Evolutionary conservation across 163 green algal species (phyloP).

Genomic region (Smithsoniella earleae): DNA sequence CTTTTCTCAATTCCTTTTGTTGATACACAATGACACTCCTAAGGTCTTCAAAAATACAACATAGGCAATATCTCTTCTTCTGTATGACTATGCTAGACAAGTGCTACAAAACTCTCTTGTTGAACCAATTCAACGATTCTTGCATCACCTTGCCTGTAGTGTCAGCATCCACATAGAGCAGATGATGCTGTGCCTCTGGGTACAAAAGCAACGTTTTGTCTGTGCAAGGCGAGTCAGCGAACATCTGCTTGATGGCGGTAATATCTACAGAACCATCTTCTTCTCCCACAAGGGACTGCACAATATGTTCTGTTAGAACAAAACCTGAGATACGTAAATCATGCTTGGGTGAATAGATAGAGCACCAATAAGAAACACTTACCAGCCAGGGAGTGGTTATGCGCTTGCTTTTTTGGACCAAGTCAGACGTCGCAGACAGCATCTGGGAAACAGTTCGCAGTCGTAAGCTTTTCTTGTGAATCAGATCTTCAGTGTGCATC

Average conservation of each 20-base stretch:
- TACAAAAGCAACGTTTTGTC: conserved; percentile 25
- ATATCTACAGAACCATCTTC: neutral
- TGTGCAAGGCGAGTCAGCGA: neutral
- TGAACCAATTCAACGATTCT: neutral
- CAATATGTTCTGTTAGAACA: neutral
- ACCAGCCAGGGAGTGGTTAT: neutral
- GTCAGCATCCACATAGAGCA: neutral
- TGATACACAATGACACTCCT: no score
- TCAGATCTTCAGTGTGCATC: no score
- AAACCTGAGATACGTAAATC: neutral
- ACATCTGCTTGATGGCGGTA: neutral
- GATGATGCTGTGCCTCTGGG: neutral
- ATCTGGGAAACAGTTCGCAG: no score
- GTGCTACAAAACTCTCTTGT: no score
- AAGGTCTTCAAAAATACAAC: no score
- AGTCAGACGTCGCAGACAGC: no score
- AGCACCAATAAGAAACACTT: no score
- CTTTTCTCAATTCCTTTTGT: no score
- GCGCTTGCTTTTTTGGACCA: neutral
- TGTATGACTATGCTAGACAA: no score
- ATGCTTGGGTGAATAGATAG: no score
- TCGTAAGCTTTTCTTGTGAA: no score
- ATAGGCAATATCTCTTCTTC: no score
- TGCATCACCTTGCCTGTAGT: neutral
- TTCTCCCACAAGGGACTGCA: neutral